Percentiles rank a stretch among this genome's conserved stretches.
phyloP scores from a whole-genome alignment of 345 rosid genomes.

The Garcia nutans region DNA sequence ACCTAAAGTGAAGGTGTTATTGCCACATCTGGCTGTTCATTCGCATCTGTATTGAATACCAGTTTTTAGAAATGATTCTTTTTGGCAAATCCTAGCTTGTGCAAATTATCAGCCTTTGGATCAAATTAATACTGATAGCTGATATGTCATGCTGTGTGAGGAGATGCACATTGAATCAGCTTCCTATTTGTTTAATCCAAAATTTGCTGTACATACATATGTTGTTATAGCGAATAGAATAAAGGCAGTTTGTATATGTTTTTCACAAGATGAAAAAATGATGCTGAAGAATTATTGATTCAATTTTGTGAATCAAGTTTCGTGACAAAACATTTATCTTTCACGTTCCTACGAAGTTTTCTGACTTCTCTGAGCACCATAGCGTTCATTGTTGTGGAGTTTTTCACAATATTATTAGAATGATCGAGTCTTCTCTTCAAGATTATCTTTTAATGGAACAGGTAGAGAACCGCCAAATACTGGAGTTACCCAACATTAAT shows the following conservation, averaged over 20 bases:
- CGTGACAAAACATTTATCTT: too few species aligned
- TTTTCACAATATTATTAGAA: too few species aligned
- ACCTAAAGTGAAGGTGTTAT: constrained; percentile 36
- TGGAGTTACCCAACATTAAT: too few species aligned
- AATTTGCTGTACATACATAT: constrained; percentile 7
- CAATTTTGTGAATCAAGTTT: too few species aligned
- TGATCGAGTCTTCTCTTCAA: too few species aligned
- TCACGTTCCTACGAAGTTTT: too few species aligned
- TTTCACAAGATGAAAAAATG: too few species aligned
- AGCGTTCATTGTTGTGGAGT: too few species aligned
- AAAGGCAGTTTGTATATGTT: neutral
- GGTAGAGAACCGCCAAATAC: too few species aligned
- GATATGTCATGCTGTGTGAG: neutral
- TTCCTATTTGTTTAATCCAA: neutral
- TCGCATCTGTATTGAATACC: neutral
- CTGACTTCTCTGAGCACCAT: too few species aligned
- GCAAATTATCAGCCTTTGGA: neutral
- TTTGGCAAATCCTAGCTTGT: neutral
- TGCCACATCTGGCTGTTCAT: neutral
- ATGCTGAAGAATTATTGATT: too few species aligned
- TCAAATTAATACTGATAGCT: neutral
- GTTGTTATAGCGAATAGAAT: neutral
- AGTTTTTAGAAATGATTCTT: neutral
- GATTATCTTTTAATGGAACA: too few species aligned
- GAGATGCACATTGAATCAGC: neutral